Evolutionary conservation across 1,284 basidiomycete species (phyloP), one percentile per base, ranked within the genome.

Genomic region (Violaceomyces palustris): DNA sequence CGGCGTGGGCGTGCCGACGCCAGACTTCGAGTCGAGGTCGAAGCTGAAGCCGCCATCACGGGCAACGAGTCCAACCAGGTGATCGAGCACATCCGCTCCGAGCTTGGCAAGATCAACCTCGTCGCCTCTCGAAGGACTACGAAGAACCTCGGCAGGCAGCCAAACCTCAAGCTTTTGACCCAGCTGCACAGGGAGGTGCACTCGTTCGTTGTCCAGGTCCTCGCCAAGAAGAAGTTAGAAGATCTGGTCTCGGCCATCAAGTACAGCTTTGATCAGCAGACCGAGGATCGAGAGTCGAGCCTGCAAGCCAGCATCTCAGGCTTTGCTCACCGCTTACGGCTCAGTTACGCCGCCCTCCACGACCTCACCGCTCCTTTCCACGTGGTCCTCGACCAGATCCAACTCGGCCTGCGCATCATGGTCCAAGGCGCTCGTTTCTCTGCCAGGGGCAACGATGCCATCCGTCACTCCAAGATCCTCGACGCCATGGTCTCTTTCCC

Each of bases 161-260:
- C 77, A 5, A 80, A 86, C 61, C 73, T 85, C 11, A 67, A 78
- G 3, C 80, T 80, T 3, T 76, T 96, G 6, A 82, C 83, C 35
- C 78, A 81, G 28, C 85, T 90, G 69, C 94, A 91, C 83, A 78
- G 81, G 14, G 92, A 97, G 70, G 79, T 90, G 6, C 42, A 42
- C 19, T 43, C 64, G 7, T 71, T 72, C 38, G 19, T 55, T 14
- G 24, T 39, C 21, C 56, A 71, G 22, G 60, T 71, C 2, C 33
- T 65, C 21, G 48, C 52, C 24, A 19, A 47, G 4, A 30, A 42
- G 27, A 50, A 72, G 22, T 42, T 75, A 17, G 46, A 45, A 8
- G 55, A 67, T 8, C 71, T 79, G 6, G 37, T 73, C 1, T 36
- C 36, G 11, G 45, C 50, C 3, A 34, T 68, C 19, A 21, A 37